These are phyloP conservation scores for Rhytidhysteron rufulum DNA, from an alignment of 2,329 filamentous ascomycete species.

Conservation along the genomic window DNA sequence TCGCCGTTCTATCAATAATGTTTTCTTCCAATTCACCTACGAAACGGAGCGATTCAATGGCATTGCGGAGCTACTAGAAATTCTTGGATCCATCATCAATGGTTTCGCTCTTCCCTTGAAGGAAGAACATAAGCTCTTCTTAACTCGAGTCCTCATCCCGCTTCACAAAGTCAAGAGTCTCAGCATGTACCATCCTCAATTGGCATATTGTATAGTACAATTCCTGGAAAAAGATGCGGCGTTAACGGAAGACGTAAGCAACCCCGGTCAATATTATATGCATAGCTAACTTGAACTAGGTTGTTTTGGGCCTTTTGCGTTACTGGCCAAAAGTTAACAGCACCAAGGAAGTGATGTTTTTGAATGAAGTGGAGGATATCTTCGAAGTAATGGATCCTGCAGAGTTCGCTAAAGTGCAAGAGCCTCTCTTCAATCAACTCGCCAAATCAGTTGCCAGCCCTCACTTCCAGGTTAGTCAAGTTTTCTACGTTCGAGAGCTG, in stretches of 20 bases:
- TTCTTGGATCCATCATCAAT: slow-evolving; percentile 97
- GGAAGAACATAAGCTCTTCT: slow-evolving; percentile 97
- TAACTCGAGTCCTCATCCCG: slow-evolving; percentile 87
- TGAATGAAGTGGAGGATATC: slow-evolving; percentile 98
- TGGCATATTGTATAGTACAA: slow-evolving; percentile 98
- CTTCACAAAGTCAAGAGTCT: slow-evolving; percentile 97
- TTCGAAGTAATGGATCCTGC: slow-evolving; percentile 99
- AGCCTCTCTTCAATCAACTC: slow-evolving; percentile 93
- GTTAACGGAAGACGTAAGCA: slow-evolving; percentile 84
- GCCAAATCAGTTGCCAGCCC: slow-evolving; percentile 97
- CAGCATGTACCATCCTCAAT: slow-evolving; percentile 99
- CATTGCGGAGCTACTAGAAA: slow-evolving; percentile 93
- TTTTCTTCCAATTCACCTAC: slow-evolving; percentile 99
- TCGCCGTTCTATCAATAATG: slow-evolving; percentile 97
- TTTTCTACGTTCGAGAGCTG: not conserved
- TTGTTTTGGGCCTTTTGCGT: slow-evolving; percentile 86
- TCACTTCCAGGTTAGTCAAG: slow-evolving; percentile 72
- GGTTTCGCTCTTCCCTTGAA: slow-evolving; percentile 95
- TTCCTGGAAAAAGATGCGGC: slow-evolving; percentile 97
- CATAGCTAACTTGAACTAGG: slow-evolving; percentile 48
- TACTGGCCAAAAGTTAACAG: slow-evolving; percentile 99
- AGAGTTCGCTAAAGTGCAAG: slow-evolving; percentile 97
- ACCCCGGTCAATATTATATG: slow-evolving; percentile 4
- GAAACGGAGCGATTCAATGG: slow-evolving; percentile 98
- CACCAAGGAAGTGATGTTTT: slow-evolving; percentile 99